Evolutionary conservation across 768 basidiomycete genomes (phyloP), one percentile per base, ranked within the genome.

Genomic region (Tricholoma sp.): DNA sequence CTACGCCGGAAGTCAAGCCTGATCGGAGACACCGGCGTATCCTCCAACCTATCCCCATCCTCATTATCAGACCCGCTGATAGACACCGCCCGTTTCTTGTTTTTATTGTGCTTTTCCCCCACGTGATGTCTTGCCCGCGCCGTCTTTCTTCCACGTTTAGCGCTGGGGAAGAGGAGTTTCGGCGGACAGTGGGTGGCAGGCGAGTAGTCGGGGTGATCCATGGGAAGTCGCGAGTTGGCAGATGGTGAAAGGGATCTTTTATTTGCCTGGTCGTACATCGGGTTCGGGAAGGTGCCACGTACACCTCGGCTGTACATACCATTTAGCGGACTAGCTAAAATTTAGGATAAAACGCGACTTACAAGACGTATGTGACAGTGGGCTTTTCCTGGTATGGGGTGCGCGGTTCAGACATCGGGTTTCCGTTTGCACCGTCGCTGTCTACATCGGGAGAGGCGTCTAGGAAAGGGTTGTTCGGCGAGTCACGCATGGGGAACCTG

Each of bases 321-420:
- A 4, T 32, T 49, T n/a, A 22, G 37, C 24, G 5, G 47, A 43
- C 12, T 34, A 11, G 4, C 9, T 18, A 3, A 21, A 34, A n/a
- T 21, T 39, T 64, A 43, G 62, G 52, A 18, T 31, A 24, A 34
- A 9, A 54, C 4, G 19, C 7, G 3, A 81, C 86, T 64, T 69
- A 89, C 88, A 89, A 89, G 49, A 90, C 88, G 64, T 86, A 86
- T 24, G 82, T 83, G 52, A 89, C 72, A 2, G 79, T 87, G 0
- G 84, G 83, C 62, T 78, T 79, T 66, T 89, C 88, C 32, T 77
- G 73, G 35, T 65, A 65, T 5, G 67, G 71, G 45, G 69, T 71
- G 12, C 81, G 79, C 0, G 69, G 65, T 22, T 69, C 67, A 3
- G 64, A 54, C 52, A 64, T 71, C 27, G 71, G 67, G 0, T 70